Evolutionary conservation across 1,139 yeast species (phyloP), one percentile per base, ranked within the genome.

Genomic region (Candida albicans): DNA sequence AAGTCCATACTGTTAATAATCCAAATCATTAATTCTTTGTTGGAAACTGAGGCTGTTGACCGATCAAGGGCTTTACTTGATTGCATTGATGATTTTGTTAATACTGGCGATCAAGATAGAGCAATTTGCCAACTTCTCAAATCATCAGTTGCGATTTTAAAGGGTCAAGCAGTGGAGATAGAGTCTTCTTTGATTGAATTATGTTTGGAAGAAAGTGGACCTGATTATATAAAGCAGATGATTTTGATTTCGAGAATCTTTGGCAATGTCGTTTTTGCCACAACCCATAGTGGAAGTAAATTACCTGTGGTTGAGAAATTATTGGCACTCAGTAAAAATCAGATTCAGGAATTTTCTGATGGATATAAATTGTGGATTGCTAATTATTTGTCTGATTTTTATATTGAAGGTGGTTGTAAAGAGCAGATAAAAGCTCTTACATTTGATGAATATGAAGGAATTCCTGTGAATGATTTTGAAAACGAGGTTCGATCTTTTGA

Each of bases 311-410:
- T 65, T 2, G 50, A 52, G 31, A 43, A 56, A 6, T 52, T 67
- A 8, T 40, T 62, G 37, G 35, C 50, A 3, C 37, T 52, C 2
- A 38, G 46, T 1, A 42, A 44, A 22, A 2, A 34, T 8, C 47
- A 45, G 7, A 42, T 42, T 12, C 26, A 33, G 7, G 28, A 34
- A 7, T 53, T 45, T 2, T 49, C 64, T 1, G 40, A 42, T 3
- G 49, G 49, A 0, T 68, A 75, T 46, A 57, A 57, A 2, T 18
- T 57, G 0, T 79, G 82, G 77, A 61, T 70, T 39, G 73, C 75
- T 0, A 59, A 63, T 12, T 70, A 70, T 44, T 53, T 80, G 15
- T 79, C 81, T 0, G 50, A 59, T 2, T 73, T 57, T 45, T 78
- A 74, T 50, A 48, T 65, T 13, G 41, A 40, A 8, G 56, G 55